Base-by-base conservation (phyloP, 345 rosid species). In the Leavenworthia alabamica region DNA sequence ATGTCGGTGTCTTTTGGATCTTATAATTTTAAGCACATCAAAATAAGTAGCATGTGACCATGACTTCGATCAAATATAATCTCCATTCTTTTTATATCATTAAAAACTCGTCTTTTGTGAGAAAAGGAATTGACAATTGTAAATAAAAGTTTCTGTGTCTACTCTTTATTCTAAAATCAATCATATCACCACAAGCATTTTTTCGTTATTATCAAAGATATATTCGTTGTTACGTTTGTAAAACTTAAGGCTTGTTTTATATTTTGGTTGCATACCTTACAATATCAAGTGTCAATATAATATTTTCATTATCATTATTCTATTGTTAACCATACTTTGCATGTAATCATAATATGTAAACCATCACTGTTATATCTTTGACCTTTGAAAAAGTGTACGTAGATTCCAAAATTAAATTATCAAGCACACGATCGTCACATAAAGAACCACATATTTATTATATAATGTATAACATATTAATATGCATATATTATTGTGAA, bases 31-130 rank as follows among this genome's bases (percentile, higher is more conserved):
- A 28, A 36, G 26, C 64, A 28, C 58, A 28, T 13, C 28, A 47
- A 44, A 40, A n/a, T 41, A 52, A 67, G 65, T 58, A 52, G 43
- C 72, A 57, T 67, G 36, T 67, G 65, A 58, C 60, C n/a, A n/a
- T n/a, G 45, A 58, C 52, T 57, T 47, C 4, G 1, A 39, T 47
- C 51, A 39, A 39, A 66, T 12, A 22, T 26, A 14, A 47, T 42
- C 26, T 53, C 33, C 43, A 5, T 33, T 32, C 7, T 6, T 11
- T 45, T 32, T 13, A 32, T 16, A 17, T 51, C 10, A 32, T 2
- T 20, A 11, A 7, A 8, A 39, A 36, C 39, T 42, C 4, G 2
- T 49, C 13, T 23, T 62, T 61, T 16, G 14, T 13, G 20, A 2
- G 14, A 40, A 39, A 19, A 36, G 0, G 8, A 28, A 6, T 8